Percentiles rank a stretch among this genome's conserved stretches.
These are phyloP conservation scores for Agrocybe pediades DNA, from an alignment of 768 basidiomycete genomes.

Conservation along the genomic window DNA sequence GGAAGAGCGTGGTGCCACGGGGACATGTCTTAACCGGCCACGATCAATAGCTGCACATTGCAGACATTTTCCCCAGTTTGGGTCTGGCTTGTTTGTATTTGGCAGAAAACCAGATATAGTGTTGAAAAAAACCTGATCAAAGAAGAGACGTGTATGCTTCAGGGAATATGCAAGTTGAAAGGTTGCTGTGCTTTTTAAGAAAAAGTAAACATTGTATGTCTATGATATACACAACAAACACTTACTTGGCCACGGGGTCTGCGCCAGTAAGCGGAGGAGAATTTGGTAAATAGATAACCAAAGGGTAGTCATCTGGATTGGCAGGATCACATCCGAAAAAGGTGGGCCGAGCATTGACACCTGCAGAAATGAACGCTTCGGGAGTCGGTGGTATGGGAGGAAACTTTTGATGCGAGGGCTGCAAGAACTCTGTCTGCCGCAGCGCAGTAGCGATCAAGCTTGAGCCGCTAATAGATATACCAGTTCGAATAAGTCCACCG, in stretches of 20 bases:
- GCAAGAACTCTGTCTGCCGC: slow-evolving; percentile 45
- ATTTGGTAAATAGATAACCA: slow-evolving; percentile 78
- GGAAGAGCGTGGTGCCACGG: slow-evolving; percentile 38
- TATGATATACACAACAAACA: background rate
- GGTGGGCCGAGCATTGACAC: slow-evolving; percentile 67
- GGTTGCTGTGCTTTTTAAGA: slow-evolving; percentile 48
- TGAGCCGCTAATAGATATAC: slow-evolving; percentile 47
- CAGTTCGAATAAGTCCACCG: background rate
- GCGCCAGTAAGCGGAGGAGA: slow-evolving; percentile 67
- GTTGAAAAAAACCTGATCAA: slow-evolving; percentile 61
- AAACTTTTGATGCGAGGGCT: slow-evolving; percentile 57
- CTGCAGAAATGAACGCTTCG: slow-evolving; percentile 55
- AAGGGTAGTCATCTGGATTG: slow-evolving; percentile 55
- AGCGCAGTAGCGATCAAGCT: slow-evolving; percentile 44
- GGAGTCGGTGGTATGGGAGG: slow-evolving; percentile 61
- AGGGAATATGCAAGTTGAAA: slow-evolving; percentile 62
- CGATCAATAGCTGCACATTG: slow-evolving; percentile 65
- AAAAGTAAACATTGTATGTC: slow-evolving; percentile 3
- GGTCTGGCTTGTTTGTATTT: slow-evolving; percentile 59
- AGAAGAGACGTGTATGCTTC: slow-evolving; percentile 54
- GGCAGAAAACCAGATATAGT: slow-evolving; percentile 62
- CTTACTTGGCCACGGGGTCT: slow-evolving; percentile 67
- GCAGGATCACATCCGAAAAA: slow-evolving; percentile 80
- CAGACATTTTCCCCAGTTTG: slow-evolving; percentile 65
- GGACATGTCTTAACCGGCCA: slow-evolving; percentile 40